Conservation (phyloP, 805 yeast species). For the Hanseniaspora singularis region DNA sequence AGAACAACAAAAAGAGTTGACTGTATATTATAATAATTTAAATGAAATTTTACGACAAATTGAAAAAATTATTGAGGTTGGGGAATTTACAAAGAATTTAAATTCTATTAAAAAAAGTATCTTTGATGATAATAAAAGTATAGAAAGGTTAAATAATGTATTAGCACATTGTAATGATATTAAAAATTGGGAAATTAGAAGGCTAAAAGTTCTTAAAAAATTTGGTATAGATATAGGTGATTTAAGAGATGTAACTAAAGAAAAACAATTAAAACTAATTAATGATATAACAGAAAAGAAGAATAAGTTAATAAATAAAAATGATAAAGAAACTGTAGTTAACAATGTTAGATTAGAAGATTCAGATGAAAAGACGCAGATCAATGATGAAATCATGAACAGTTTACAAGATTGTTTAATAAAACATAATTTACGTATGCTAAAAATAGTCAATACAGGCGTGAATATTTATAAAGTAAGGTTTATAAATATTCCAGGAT, state of each 20-base stretch:
- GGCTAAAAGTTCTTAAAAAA: neutral
- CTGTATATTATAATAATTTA: slow-evolving; percentile 16
- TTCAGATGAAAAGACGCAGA: no score
- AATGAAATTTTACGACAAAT: slow-evolving; percentile 21
- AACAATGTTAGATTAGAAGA: no score
- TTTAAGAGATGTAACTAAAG: neutral
- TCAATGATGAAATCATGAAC: no score
- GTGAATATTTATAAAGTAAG: neutral
- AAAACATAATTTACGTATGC: neutral
- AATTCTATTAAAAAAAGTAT: neutral
- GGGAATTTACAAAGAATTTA: slow-evolving; percentile 8
- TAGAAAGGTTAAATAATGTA: no score
- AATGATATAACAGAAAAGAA: neutral
- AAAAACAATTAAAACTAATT: neutral
- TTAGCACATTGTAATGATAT: no score
- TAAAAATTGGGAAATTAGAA: slow-evolving; percentile 12
- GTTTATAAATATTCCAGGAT: neutral
- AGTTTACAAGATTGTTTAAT: no score
- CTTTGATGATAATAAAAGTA: neutral
- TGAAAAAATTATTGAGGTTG: slow-evolving; percentile 18
- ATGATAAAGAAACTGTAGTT: neutral
- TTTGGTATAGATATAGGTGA: slow-evolving; percentile 15
- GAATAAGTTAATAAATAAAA: neutral
- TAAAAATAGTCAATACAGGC: neutral
- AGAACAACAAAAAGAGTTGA: slow-evolving; percentile 23